phyloP scores from a whole-genome alignment of 495 filamentous ascomycete genomes.

The Lichenothelia convexa region DNA sequence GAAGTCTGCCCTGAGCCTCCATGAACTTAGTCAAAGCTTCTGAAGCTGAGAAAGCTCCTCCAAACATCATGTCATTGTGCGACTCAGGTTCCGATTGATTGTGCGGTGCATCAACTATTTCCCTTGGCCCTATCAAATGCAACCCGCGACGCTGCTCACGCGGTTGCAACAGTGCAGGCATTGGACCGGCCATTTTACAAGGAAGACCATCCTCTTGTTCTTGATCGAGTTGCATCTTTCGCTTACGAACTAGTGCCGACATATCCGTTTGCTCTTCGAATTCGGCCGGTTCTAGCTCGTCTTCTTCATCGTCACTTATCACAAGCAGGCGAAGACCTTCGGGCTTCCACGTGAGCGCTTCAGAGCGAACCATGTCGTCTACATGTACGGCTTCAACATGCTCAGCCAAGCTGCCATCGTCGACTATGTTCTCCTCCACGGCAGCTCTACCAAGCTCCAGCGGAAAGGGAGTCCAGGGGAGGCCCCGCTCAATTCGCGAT shows the following conservation, averaged over 20 bases:
- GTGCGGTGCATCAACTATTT: too few species aligned
- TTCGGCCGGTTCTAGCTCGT: slow-evolving; percentile 23
- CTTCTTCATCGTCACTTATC: slow-evolving; percentile 26
- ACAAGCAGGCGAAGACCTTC: slow-evolving; percentile 34
- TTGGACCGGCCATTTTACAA: background rate
- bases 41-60: slow-evolving; percentile 14
- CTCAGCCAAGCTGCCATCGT: slow-evolving; percentile 15
- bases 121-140: background rate
- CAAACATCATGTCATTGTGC: slow-evolving; percentile 14
- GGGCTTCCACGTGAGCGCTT: slow-evolving; percentile 29
- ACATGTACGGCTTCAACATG: slow-evolving; percentile 9
- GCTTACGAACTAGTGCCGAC: slow-evolving; percentile 15
- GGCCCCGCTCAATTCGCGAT: slow-evolving; percentile 23
- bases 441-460: slow-evolving; percentile 15
- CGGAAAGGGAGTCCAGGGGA: slow-evolving; percentile 24
- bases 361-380: slow-evolving; percentile 15
- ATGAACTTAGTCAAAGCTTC: slow-evolving; percentile 15
- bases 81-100: background rate
- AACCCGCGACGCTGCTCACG: background rate
- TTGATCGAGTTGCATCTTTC: slow-evolving; percentile 15
- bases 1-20: slow-evolving; percentile 6
- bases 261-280: slow-evolving; percentile 8
- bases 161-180: background rate
- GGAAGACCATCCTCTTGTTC: background rate
- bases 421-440: slow-evolving; percentile 18